These are phyloP conservation scores for Lactuca sativa DNA, from an alignment of 129 eudicot species.

Conservation along the genomic window DNA sequence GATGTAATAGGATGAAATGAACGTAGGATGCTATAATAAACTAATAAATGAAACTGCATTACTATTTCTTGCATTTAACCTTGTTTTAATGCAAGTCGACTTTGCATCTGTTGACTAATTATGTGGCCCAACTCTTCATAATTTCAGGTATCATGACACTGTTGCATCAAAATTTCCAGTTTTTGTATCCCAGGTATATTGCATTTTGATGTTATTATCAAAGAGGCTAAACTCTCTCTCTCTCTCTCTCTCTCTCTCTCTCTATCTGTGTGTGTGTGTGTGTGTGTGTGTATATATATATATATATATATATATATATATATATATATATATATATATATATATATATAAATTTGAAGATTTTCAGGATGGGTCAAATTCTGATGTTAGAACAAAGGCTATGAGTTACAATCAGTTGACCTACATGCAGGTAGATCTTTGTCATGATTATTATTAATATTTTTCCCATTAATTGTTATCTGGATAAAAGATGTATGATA, in stretches of 20 bases:
- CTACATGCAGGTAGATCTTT: constrained; percentile 78
- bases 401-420: constrained; percentile 75
- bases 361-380: constrained; percentile 79
- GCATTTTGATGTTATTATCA: background rate
- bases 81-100: background rate
- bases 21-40: background rate
- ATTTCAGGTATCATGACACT: constrained; percentile 63
- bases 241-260: background rate
- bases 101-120: constrained; percentile 18
- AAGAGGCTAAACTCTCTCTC: background rate
- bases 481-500: background rate
- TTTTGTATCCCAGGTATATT: constrained; percentile 82
- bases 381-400: constrained; percentile 72
- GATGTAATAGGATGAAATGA: background rate
- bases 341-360: constrained; percentile 4
- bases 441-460: background rate
- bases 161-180: constrained; percentile 87
- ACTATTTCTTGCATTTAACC: background rate
- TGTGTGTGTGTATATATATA: too few relatives aligned
- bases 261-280: too few relatives aligned
- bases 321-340: too few relatives aligned
- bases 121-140: constrained; percentile 14
- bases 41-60: background rate
- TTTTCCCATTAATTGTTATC: background rate
- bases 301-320: too few relatives aligned